Evolutionary conservation across 805 yeast genomes (phyloP).

Genomic region (Kazachstania bromeliacearum): DNA sequence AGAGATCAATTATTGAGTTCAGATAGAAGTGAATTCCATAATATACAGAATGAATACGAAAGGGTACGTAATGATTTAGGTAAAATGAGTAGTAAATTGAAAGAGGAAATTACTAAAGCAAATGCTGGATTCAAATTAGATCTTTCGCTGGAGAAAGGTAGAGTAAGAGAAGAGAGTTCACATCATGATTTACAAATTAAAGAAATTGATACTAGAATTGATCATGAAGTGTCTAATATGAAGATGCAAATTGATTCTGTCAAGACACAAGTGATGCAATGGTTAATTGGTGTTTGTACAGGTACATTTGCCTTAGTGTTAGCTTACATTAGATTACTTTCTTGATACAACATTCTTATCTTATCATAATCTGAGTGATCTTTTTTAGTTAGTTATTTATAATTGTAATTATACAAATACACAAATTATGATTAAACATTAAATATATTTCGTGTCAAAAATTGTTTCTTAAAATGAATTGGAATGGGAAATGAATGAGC

Average conservation of each 20-base stretch:
- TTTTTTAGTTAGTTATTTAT: neutral
- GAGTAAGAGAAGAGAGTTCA: slow-evolving; percentile 89
- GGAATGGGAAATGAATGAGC: too few relatives aligned
- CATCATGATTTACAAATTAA: slow-evolving; percentile 88
- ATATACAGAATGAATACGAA: slow-evolving; percentile 79
- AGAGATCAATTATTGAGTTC: slow-evolving; percentile 84
- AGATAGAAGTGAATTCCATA: slow-evolving; percentile 78
- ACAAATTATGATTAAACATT: neutral
- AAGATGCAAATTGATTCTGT: slow-evolving; percentile 92
- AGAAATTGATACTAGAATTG: slow-evolving; percentile 90
- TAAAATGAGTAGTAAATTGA: slow-evolving; percentile 69
- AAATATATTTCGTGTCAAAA: neutral
- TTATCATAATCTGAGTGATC: too few relatives aligned
- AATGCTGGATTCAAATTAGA: slow-evolving; percentile 87
- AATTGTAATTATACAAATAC: neutral
- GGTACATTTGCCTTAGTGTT: slow-evolving; percentile 93
- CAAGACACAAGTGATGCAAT: slow-evolving; percentile 94
- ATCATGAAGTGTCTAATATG: slow-evolving; percentile 90
- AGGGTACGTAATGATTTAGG: slow-evolving; percentile 76
- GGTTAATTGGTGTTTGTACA: slow-evolving; percentile 97
- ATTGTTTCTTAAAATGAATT: too few relatives aligned
- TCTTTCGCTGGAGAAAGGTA: slow-evolving; percentile 85
- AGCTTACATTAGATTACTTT: slow-evolving; percentile 79
- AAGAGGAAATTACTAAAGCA: slow-evolving; percentile 85
- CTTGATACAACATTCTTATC: too few relatives aligned